Base-by-base conservation (phyloP, 202 grass and related monocot genomes). In the Zizania palustris region DNA sequence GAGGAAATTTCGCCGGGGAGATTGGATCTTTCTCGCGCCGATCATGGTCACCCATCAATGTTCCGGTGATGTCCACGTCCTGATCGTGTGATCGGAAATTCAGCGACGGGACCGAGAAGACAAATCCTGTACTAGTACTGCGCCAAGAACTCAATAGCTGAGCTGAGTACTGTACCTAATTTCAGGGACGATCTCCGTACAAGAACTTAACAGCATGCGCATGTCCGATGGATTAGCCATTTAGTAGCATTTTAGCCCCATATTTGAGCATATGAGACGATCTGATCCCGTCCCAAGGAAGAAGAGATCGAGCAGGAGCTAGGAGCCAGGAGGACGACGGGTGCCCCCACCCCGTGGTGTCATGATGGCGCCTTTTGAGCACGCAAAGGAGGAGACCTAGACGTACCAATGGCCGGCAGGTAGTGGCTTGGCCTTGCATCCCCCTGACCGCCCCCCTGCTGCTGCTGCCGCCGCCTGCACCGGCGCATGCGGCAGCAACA, bases 291-390 rank as follows among this genome's bases (percentile, higher is more conserved):
- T 66, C 43, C 43, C 39, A 7, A 20, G 18, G 67, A 67, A 67
- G 50, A 28, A 1, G 48, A 43, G 6, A 50, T 28, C 9, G 7
- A 7, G 40, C 40, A 42, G 40, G n/a, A n/a, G n/a, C n/a, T n/a
- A n/a, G n/a, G n/a, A n/a, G n/a, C n/a, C n/a, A n/a, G n/a, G 40
- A 42, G 40, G 44, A 28, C 28, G 28, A 0, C 28, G 28, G 28
- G 28, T 28, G 28, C 28, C 28, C 28, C 28, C 28, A 28, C 28
- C 28, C 7, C 33, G 14, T 49, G 15, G 34, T 13, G 41, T 65
- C 28, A 82, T 83, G 71, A 83, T 83, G 71, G 63, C 34, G n/a
- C 72, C 72, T 83, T 83, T 83, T 69, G 63, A 60, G 72, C 63
- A 2, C 38, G 71, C 13, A 22, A n/a, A 35, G 15, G 76, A 57